Base-by-base conservation (phyloP, 2,329 filamentous ascomycete species). In the Hypoxylon sp. region DNA sequence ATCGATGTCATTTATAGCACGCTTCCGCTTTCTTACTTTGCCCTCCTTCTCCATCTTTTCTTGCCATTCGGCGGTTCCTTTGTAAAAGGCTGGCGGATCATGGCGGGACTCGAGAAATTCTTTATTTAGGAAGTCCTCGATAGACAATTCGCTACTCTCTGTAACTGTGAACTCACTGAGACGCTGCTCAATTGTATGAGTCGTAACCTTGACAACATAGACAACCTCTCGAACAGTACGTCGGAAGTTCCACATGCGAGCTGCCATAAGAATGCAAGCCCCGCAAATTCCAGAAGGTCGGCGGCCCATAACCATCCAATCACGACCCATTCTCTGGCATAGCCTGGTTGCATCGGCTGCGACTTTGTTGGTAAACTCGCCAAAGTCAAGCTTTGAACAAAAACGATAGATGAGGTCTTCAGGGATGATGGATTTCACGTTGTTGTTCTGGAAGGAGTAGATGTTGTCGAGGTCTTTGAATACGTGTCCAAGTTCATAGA, bases 181-280 rank as follows among this genome's bases (percentile, higher is more conserved):
- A 69, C 96, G 94, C 78, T 95, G 93, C 76, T 94, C 92, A 67
- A 99, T 94, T 6, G 96, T 99, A 68, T 94, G 88, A 72, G 97
- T 97, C 46, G 94, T 97, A 55, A 98, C 94, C 78, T 98, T 98
- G 78, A 98, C 95, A 39, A 98, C 93, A 78, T 97, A 98, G n/a
- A 98, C 95, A 8, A 99, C 92, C 80, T 99, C 96, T 31, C 94
- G 89, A 11, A 97, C 90, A 0, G 94, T 97, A 17, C 96, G 91
- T 48, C 95, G 92, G 78, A 97, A 99, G 80, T 98, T 98, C 86
- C 98, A 97, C 92, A 98, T 98, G 58, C 96, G 92, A 8, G 96
- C 95, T 5, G 96, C 96, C 79, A 99, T 91, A 68, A 99, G 92
- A 52, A 99, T 87, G 73, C 94, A 97, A 11, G 96, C 96, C 69